Conservation (phyloP, 805 yeast species). For the Lipomyces spencermartinsiae region DNA sequence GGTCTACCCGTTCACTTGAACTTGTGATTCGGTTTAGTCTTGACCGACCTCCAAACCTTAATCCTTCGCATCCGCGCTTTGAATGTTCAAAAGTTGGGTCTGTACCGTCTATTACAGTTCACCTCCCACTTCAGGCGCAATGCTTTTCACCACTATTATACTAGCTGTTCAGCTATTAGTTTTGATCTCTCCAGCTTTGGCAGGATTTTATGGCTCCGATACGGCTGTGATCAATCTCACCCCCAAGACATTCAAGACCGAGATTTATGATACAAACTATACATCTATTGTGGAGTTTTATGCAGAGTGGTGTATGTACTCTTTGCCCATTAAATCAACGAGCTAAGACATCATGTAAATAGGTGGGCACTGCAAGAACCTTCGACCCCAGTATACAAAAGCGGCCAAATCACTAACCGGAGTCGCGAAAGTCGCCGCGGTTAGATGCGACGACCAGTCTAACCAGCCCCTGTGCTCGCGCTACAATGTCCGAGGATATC, state of each 20-base stretch:
- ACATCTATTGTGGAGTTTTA: constrained; percentile 87
- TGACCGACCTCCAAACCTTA: too few species aligned
- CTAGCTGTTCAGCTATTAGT: background rate
- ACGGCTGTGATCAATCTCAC: constrained; percentile 63
- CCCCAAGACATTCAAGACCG: constrained; percentile 64
- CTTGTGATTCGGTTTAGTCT: too few species aligned
- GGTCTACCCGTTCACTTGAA: too few species aligned
- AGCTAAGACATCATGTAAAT: background rate
- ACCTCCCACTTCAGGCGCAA: background rate
- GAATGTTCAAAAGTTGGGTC: too few species aligned
- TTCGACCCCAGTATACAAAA: constrained; percentile 68
- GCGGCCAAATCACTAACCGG: constrained; percentile 64
- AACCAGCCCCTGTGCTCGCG: constrained; percentile 74
- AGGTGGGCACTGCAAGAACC: constrained; percentile 83
- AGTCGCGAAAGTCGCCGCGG: constrained; percentile 66
- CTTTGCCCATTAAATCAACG: background rate
- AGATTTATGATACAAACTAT: constrained; percentile 71
- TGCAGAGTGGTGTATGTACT: constrained; percentile 76
- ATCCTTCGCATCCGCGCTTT: too few species aligned
- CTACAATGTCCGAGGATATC: constrained; percentile 75
- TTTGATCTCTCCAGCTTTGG: background rate
- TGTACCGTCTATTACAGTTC: background rate
- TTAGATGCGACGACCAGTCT: constrained; percentile 77
- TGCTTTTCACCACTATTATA: background rate
- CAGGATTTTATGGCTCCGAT: constrained; percentile 48